Base-by-base conservation (phyloP, 371 early-diverging fungal species). In the Haplosporangium sp. region DNA sequence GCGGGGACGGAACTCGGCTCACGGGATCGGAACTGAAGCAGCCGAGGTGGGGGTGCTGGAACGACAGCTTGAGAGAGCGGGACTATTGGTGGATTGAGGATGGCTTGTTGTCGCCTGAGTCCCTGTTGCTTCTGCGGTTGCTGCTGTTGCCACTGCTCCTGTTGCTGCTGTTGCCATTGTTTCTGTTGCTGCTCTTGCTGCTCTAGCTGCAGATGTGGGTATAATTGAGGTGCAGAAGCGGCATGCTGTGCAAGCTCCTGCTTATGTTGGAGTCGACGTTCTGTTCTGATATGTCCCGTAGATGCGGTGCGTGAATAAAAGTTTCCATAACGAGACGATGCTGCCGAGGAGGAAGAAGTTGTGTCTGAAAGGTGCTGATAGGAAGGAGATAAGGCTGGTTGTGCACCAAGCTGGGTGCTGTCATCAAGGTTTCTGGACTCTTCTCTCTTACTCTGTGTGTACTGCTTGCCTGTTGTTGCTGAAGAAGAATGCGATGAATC, bases 11-110 rank as follows among this genome's bases (percentile, higher is more conserved):
- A 36, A 37, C 77, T 76, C 16, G 77, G 61, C 13, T 76, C 69
- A 1, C 71, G 62, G 12, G 77, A 76, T 14, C 71, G 71, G 57
- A 76, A 70, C 14, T 71, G 67, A 20, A 67, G 56, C 9, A 71
- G 53, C 23, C 71, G 62, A 55, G 77, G 67, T 2, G 76, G 71
- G 5, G 77, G 77, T 38, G 77, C 77, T 11, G 77, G 71, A 0
- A 76, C 41, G 1, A 66, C 64, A 5, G 77, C 53, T 29, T 67
- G 71, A 0, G 60, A 71, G 21, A 73, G 59, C 18, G 74, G 63
- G 5, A 73, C 12, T 6, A 53, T 57, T 1, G 66, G 66, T 11
- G 54, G n/a, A 16, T 4, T 29, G 29, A 29, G n/a, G 55, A 0
- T 37, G 21, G 14, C 6, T 18, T 10, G 64, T 20, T 12, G 21